phyloP scores from a whole-genome alignment of 1,284 basidiomycete species.

The Marasmius tenuissimus region DNA sequence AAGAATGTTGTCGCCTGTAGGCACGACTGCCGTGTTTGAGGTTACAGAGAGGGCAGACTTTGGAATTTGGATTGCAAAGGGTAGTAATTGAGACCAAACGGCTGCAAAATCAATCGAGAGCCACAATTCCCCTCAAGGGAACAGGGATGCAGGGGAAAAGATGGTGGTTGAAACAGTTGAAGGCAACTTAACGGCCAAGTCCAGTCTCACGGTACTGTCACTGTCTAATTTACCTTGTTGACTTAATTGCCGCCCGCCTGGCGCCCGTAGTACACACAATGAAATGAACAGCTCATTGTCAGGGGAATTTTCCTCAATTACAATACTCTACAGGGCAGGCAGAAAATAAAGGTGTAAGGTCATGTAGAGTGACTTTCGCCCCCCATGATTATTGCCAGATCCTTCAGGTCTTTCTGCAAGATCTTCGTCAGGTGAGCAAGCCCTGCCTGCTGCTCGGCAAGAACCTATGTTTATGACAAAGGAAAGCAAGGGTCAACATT shows the following conservation, averaged over 20 bases:
- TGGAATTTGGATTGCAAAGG: not conserved
- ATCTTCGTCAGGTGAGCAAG: slow-evolving; percentile 79
- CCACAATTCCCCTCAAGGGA: no score
- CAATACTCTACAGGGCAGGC: no score
- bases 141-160: not conserved
- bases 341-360: not conserved
- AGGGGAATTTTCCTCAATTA: no score
- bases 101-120: no score
- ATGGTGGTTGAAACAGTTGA: not conserved
- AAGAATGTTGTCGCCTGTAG: not conserved
- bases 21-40: not conserved
- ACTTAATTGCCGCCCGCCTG: not conserved
- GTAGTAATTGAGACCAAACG: not conserved
- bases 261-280: not conserved
- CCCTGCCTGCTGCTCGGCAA: slow-evolving; percentile 79
- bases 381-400: slow-evolving; percentile 72
- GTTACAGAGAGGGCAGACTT: not conserved
- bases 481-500: slow-evolving; percentile 11
- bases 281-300: not conserved
- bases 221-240: not conserved
- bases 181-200: not conserved
- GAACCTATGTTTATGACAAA: slow-evolving; percentile 48
- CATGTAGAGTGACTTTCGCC: slow-evolving; percentile 14
- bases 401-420: slow-evolving; percentile 65
- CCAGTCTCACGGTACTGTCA: not conserved